Base-by-base conservation (phyloP, 331 rosid species). In the Malus hybrid region DNA sequence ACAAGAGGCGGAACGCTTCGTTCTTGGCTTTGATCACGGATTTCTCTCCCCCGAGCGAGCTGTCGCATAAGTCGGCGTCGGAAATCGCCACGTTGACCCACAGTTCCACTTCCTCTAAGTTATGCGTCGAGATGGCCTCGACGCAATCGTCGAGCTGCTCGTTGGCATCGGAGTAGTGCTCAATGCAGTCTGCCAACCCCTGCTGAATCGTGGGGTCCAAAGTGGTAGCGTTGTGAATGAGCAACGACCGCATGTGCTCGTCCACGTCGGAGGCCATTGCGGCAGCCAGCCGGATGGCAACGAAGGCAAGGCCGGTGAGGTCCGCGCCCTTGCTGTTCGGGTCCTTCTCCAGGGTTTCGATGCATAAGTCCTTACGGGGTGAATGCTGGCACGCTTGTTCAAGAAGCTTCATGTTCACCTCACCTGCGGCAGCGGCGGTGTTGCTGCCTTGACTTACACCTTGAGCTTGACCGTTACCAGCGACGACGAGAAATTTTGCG, bases 181-280 rank as follows among this genome's bases (percentile, higher is more conserved):
- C 93, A 20, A 78, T 70, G 80, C 97, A 93, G 66, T 93, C 98
- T 5, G 85, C 48, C 42, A 83, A 46, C 1, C 83, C 96, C 39
- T 93, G 86, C 72, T 89, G 87, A 5, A 78, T 19, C 1, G 1
- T 29, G 0, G 95, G 90, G 5, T 63, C 72, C 29, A 83, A 24
- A 6, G 15, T 54, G 1, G 74, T 27, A 27, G 86, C 71, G 8
- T 71, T 83, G 1, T 81, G 56, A 28, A 76, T 20, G 2, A 1
- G 10, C 69, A 73, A 19, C 5, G 69, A 14, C 82, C 90, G 88
- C 8, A 82, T 63, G 7, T 82, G 82, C 4, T 42, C 55, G 1
- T 88, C 39, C 8, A 89, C 74, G n/a, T 59, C 78, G 0, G 84
- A 65, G 7, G 90, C 98, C 5, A 89, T 81, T 1, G 73, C 19